Evolutionary conservation across 75 land plant species (phyloP).

Genomic region (Selaginella moellendorffii): DNA sequence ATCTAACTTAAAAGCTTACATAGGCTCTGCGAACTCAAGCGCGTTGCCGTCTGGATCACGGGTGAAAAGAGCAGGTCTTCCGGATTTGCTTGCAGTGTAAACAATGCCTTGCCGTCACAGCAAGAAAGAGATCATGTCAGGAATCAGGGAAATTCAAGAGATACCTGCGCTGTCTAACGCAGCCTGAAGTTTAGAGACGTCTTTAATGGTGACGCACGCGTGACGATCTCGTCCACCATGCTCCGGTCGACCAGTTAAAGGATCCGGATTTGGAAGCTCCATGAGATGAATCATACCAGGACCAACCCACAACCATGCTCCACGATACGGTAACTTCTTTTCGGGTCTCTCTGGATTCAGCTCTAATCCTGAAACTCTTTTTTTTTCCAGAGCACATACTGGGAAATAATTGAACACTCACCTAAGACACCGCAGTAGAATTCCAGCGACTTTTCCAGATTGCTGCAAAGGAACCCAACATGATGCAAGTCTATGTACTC

Average conservation of each 20-base stretch:
- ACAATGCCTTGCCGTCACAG: slow-evolving; percentile 51
- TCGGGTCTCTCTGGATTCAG: slow-evolving; percentile 69
- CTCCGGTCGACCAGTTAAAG: slow-evolving; percentile 69
- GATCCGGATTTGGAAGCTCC: slow-evolving; percentile 99
- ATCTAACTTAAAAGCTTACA: too few relatives aligned
- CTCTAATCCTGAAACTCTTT: slow-evolving; percentile 38
- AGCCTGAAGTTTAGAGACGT: slow-evolving; percentile 44
- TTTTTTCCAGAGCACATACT: background rate
- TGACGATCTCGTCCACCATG: slow-evolving; percentile 95
- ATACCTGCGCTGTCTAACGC: slow-evolving; percentile 67
- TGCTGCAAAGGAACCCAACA: slow-evolving; percentile 74
- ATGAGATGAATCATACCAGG: slow-evolving; percentile 89
- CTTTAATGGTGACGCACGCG: slow-evolving; percentile 49
- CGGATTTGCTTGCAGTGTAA: slow-evolving; percentile 77
- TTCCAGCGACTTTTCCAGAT: slow-evolving; percentile 63
- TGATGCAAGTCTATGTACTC: slow-evolving; percentile 74
- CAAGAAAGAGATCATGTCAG: slow-evolving; percentile 1
- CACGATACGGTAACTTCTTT: slow-evolving; percentile 78
- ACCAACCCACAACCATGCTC: slow-evolving; percentile 97
- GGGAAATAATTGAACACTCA: slow-evolving; percentile 10
- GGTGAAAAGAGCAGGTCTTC: slow-evolving; percentile 77
- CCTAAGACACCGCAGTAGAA: slow-evolving; percentile 83
- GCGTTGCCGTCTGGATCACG: slow-evolving; percentile 97
- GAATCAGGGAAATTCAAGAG: background rate
- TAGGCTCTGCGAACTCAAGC: slow-evolving; percentile 40